Percentiles rank a stretch among this genome's conserved stretches.
These are phyloP conservation scores for Solanum clarkiae DNA, from an alignment of 257 asterid species.

Conservation along the genomic window DNA sequence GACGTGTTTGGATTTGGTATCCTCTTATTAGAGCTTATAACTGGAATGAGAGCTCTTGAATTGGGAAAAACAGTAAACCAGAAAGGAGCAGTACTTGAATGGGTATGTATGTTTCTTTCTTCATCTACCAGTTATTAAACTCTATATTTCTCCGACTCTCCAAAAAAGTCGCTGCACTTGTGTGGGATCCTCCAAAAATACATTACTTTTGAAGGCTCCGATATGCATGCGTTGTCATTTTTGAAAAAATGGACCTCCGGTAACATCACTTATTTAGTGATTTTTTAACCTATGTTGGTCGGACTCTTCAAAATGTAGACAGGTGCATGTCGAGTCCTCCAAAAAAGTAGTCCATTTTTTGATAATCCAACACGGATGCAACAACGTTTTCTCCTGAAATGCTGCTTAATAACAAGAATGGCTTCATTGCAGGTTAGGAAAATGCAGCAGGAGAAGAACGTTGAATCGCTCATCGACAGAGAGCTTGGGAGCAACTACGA, in stretches of 20 bases:
- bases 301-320: neutral
- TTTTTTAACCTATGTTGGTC: neutral
- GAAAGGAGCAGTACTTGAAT: conserved; percentile 87
- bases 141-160: neutral
- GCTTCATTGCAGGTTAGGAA: conserved; percentile 51
- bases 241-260: neutral
- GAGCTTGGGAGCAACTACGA: conserved; percentile 61
- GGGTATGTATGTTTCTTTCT: conserved; percentile 48
- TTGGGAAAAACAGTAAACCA: conserved; percentile 69
- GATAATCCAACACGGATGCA: neutral
- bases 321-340: neutral
- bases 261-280: neutral
- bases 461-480: conserved; percentile 55
- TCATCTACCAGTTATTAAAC: neutral
- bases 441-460: conserved; percentile 57
- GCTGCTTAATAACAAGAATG: neutral
- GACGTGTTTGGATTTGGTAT: conserved; percentile 97
- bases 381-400: neutral
- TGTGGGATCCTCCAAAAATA: neutral
- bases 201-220: neutral
- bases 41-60: conserved; percentile 91
- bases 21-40: conserved; percentile 77
- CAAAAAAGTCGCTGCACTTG: neutral
- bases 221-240: neutral
- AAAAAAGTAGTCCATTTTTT: neutral